Percentiles rank a stretch among this genome's conserved stretches.
These are phyloP conservation scores for Tritrichomonas musculus DNA, from an alignment of 208 protist genomes.

Conservation along the genomic window DNA sequence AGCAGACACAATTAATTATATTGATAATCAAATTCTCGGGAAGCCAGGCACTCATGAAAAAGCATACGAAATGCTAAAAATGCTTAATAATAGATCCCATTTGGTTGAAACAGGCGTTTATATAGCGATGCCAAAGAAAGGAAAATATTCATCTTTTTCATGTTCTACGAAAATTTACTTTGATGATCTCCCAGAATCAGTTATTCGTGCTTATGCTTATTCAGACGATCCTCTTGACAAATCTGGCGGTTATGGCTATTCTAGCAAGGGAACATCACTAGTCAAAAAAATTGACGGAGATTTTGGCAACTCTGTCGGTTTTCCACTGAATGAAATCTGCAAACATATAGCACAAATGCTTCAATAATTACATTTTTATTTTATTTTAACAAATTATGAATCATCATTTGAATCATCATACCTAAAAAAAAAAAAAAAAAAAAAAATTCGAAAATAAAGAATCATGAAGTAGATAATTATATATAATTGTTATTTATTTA, in stretches of 20 bases:
- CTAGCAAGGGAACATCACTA: not conserved
- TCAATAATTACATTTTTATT: no score
- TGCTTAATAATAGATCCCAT: not conserved
- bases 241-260: not conserved
- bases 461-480: no score
- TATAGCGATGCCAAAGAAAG: not conserved
- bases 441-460: no score
- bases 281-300: not conserved
- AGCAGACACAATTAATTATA: not conserved
- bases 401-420: no score
- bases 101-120: not conserved
- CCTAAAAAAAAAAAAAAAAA: no score
- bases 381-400: no score
- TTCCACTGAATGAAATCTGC: not conserved
- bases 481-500: no score
- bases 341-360: not conserved
- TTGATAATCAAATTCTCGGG: not conserved
- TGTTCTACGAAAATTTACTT: not conserved
- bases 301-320: not conserved
- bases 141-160: not conserved
- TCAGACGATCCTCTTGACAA: conserved; percentile 1
- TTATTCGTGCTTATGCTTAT: not conserved
- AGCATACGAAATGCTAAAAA: not conserved
- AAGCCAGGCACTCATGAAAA: not conserved
- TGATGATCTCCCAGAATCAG: not conserved